A percentile compares a stretch with the other conserved stretches of the same genome.
Evolutionary conservation across 805 yeast species (phyloP).

Genomic region (Vanderwaltozyma polyspora): DNA sequence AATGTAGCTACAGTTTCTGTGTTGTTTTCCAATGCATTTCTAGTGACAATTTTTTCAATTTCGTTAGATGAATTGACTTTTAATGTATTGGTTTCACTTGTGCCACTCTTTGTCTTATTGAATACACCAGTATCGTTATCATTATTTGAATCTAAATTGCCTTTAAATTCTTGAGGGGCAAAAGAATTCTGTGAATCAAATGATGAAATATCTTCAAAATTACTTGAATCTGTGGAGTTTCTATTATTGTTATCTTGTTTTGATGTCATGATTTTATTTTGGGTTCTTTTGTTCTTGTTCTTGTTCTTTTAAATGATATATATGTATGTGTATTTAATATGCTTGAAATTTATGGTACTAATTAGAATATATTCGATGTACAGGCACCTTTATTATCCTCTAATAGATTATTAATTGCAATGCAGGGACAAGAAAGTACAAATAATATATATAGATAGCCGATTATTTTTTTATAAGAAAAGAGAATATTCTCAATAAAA

Average conservation of each 20-base stretch:
- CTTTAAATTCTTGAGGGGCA: conserved; percentile 18
- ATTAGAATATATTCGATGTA: too few species aligned
- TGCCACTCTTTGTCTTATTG: conserved; percentile 4
- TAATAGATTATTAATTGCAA: too few species aligned
- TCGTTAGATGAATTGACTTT: conserved; percentile 3
- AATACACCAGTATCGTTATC: neutral
- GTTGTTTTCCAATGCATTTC: conserved; percentile 15
- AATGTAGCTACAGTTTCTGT: conserved; percentile 19
- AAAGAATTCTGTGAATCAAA: conserved; percentile 20
- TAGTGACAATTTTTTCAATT: conserved; percentile 15
- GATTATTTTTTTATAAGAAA: too few species aligned
- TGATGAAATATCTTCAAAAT: conserved; percentile 21
- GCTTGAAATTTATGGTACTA: too few species aligned
- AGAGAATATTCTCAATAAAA: too few species aligned
- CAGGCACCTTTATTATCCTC: too few species aligned
- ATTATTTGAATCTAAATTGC: conserved; percentile 1
- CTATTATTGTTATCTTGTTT: neutral
- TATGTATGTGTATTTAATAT: too few species aligned
- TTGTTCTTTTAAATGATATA: too few species aligned
- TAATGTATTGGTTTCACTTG: conserved; percentile 10
- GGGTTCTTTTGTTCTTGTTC: too few species aligned
- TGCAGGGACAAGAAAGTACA: too few species aligned
- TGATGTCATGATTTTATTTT: too few species aligned
- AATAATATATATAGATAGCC: too few species aligned
- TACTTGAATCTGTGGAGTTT: conserved; percentile 7